phyloP scores from a whole-genome alignment of 345 rosid species.

The Cardamine occulta region DNA sequence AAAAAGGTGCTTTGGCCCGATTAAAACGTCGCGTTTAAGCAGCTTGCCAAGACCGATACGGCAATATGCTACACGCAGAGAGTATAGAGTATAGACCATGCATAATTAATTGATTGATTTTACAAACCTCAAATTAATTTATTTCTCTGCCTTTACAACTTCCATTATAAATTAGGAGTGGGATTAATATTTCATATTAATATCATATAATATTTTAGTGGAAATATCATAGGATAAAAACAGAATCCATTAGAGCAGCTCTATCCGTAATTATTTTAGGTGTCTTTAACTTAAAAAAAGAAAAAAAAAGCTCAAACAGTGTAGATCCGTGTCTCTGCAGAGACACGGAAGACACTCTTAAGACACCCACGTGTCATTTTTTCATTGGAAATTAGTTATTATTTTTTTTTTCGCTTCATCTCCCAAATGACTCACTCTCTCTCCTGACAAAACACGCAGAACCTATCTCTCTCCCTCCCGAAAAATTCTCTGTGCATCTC shows the following conservation, averaged over 20 bases:
- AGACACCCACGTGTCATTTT: too few relatives aligned
- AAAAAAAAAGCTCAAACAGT: too few relatives aligned
- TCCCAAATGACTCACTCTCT: too few relatives aligned
- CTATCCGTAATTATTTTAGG: too few relatives aligned
- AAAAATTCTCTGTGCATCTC: too few relatives aligned
- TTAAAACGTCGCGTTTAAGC: background rate
- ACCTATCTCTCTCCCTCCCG: too few relatives aligned
- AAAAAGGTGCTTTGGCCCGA: background rate
- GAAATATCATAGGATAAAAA: slow-evolving; percentile 2
- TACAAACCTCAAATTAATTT: slow-evolving; percentile 1
- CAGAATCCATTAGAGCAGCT: background rate
- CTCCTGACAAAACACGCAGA: too few relatives aligned
- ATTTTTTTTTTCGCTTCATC: too few relatives aligned
- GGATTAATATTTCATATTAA: slow-evolving; percentile 3
- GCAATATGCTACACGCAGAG: background rate
- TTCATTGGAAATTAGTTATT: too few relatives aligned
- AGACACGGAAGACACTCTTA: too few relatives aligned
- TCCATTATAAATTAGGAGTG: slow-evolving; percentile 23
- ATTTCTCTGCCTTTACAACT: slow-evolving; percentile 12
- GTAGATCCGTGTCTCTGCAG: too few relatives aligned
- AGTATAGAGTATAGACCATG: background rate
- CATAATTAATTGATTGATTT: background rate
- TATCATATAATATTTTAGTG: slow-evolving; percentile 20
- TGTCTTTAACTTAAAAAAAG: too few relatives aligned
- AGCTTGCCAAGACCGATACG: background rate